Conservation (phyloP, 192 early-diverging fungal species). For the Geranomyces michiganensis region DNA sequence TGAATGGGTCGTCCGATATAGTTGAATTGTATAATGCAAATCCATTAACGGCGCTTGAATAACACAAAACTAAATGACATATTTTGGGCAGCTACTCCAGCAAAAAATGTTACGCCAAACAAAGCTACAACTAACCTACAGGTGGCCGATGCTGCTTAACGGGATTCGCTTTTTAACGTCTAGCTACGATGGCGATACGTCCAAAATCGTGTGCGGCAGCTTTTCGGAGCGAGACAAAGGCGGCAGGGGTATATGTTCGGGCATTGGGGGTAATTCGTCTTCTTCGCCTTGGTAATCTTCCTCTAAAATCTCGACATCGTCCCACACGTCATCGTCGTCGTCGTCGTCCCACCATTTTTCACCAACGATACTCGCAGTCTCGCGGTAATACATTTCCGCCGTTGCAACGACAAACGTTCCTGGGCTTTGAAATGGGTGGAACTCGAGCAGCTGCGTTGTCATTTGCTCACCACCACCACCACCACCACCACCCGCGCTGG, state of each 20-base stretch:
- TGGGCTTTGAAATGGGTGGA: slow-evolving; percentile 7
- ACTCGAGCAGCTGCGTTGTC: background rate
- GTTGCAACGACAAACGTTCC: slow-evolving; percentile 7
- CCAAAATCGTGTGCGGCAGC: background rate
- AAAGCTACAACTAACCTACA: no score
- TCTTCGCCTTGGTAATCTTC: background rate
- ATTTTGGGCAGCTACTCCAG: no score
- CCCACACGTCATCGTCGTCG: slow-evolving; percentile 2
- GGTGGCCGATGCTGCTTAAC: no score
- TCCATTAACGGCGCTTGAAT: no score
- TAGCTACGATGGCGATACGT: background rate
- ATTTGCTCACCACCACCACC: background rate
- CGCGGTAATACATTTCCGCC: background rate
- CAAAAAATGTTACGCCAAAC: no score
- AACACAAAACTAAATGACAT: no score
- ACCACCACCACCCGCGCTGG: background rate
- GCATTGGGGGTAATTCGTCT: background rate
- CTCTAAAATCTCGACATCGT: slow-evolving; percentile 3
- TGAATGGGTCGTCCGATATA: no score
- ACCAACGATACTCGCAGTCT: background rate
- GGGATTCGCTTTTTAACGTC: no score
- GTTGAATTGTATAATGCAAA: no score
- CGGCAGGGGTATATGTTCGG: background rate
- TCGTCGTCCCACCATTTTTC: slow-evolving; percentile 1
- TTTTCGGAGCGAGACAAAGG: background rate